These are phyloP conservation scores for Pseudonectria foliicola DNA, from an alignment of 2,329 filamentous ascomycete species.

Conservation along the genomic window DNA sequence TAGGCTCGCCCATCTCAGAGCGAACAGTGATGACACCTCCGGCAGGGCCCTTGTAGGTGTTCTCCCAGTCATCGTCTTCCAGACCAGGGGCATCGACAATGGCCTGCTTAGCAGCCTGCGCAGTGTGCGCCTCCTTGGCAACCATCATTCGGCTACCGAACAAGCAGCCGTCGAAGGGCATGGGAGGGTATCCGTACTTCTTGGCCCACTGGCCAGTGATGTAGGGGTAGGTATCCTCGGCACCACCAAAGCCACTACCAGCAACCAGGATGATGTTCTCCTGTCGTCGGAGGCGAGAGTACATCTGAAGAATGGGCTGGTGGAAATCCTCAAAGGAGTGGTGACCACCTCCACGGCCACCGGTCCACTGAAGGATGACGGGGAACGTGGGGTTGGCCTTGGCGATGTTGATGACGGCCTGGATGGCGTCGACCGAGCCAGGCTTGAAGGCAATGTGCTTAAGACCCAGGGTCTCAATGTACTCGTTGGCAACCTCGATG, in stretches of 20 bases:
- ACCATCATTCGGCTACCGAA: constrained; percentile 95
- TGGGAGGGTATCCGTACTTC: constrained; percentile 78
- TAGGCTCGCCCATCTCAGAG: constrained; percentile 99
- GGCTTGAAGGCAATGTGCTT: constrained; percentile 96
- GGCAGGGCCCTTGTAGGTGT: constrained; percentile 84
- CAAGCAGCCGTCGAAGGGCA: constrained; percentile 89
- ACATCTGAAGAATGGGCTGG: constrained; percentile 85
- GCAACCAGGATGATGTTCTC: constrained; percentile 85
- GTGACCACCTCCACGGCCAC: constrained; percentile 86
- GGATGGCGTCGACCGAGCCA: constrained; percentile 80
- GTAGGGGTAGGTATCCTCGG: constrained; percentile 88
- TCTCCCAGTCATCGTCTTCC: constrained; percentile 79
- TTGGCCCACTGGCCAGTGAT: constrained; percentile 84
- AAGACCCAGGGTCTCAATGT: constrained; percentile 84
- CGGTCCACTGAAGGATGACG: constrained; percentile 91
- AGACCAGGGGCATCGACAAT: constrained; percentile 82
- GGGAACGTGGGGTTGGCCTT: constrained; percentile 92
- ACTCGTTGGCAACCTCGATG: constrained; percentile 86
- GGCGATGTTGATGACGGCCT: constrained; percentile 85
- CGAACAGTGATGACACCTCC: constrained; percentile 94
- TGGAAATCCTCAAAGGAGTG: constrained; percentile 97
- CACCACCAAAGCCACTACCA: constrained; percentile 84
- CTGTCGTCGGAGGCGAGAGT: constrained; percentile 75
- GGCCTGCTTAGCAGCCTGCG: constrained; percentile 78
- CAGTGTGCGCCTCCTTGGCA: constrained; percentile 85